Percentiles rank a stretch among this genome's conserved stretches.
Evolutionary conservation across 2,329 filamentous ascomycete genomes (phyloP).

Genomic region (Ceratocystis colombiana): DNA sequence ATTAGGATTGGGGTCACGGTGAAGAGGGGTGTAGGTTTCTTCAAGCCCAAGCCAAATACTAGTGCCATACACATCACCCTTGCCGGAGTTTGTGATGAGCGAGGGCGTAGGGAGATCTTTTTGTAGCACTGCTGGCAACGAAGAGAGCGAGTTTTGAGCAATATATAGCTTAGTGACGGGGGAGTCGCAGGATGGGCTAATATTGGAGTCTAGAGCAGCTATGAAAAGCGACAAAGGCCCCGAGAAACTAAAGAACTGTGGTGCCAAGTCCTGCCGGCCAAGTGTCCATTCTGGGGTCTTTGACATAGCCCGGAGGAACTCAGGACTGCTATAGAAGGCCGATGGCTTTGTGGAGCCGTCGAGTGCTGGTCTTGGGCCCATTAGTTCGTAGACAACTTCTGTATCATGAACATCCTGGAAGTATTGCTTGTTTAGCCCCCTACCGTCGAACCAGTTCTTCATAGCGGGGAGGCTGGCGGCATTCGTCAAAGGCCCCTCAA

Average conservation of each 20-base stretch:
- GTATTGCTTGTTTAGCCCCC: slow-evolving; percentile 28
- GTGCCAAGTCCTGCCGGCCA: slow-evolving; percentile 19
- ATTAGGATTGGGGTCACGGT: slow-evolving; percentile 91
- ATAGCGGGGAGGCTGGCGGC: slow-evolving; percentile 41
- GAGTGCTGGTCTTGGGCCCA: slow-evolving; percentile 28
- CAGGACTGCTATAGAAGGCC: slow-evolving; percentile 26
- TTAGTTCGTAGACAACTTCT: slow-evolving; percentile 36
- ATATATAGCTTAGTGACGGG: slow-evolving; percentile 57
- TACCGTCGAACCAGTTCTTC: slow-evolving; percentile 47
- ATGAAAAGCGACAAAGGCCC: slow-evolving; percentile 57
- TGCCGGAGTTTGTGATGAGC: slow-evolving; percentile 53
- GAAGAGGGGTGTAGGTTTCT: slow-evolving; percentile 81
- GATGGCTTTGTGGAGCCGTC: slow-evolving; percentile 22
- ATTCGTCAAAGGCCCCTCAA: neutral
- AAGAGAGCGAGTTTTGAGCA: slow-evolving; percentile 64
- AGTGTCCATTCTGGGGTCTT: slow-evolving; percentile 15
- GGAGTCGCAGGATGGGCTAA: slow-evolving; percentile 23
- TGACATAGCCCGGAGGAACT: neutral
- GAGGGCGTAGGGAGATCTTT: slow-evolving; percentile 58
- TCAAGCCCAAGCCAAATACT: slow-evolving; percentile 82
- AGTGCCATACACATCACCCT: slow-evolving; percentile 74
- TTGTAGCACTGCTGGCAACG: slow-evolving; percentile 54
- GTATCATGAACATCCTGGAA: slow-evolving; percentile 31
- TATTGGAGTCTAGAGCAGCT: slow-evolving; percentile 44
- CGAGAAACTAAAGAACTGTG: slow-evolving; percentile 45